Evolutionary conservation across 2,329 filamentous ascomycete genomes (phyloP).

Genomic region (Blumeriella jaapii): DNA sequence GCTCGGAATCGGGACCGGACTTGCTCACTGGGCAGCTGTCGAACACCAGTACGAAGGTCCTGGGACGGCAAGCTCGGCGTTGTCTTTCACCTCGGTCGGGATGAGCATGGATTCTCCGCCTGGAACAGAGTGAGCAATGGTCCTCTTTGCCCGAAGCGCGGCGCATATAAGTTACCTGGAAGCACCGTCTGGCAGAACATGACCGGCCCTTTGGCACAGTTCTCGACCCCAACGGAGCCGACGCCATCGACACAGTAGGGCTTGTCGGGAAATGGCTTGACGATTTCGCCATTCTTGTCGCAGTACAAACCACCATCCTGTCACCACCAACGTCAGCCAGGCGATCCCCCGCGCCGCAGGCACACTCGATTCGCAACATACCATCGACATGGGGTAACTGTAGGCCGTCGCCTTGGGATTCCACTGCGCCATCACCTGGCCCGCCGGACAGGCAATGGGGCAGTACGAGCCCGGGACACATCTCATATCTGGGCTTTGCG

Average conservation of each 20-base stretch:
- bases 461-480: too few relatives aligned
- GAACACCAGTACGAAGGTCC: slow-evolving; percentile 56
- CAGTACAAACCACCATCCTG: slow-evolving; percentile 70
- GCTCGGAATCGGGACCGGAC: background rate
- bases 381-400: slow-evolving; percentile 59
- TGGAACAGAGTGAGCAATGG: too few relatives aligned
- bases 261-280: slow-evolving; percentile 56
- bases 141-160: too few relatives aligned
- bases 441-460: slow-evolving; percentile 53
- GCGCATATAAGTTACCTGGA: too few relatives aligned
- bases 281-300: slow-evolving; percentile 50
- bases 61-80: slow-evolving; percentile 57
- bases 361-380: slow-evolving; percentile 30
- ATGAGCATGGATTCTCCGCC: slow-evolving; percentile 77
- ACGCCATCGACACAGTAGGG: slow-evolving; percentile 61
- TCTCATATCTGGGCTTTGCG: slow-evolving; percentile 67
- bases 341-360: background rate
- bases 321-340: slow-evolving; percentile 15
- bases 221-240: slow-evolving; percentile 52
- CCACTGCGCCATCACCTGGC: slow-evolving; percentile 71
- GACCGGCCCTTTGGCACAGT: slow-evolving; percentile 49
- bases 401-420: slow-evolving; percentile 56
- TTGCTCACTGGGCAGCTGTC: slow-evolving; percentile 62
- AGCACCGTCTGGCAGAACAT: slow-evolving; percentile 72
- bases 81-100: slow-evolving; percentile 52